Base-by-base conservation (phyloP, 75 land plant species). In the Adiantum capillusveneris region DNA sequence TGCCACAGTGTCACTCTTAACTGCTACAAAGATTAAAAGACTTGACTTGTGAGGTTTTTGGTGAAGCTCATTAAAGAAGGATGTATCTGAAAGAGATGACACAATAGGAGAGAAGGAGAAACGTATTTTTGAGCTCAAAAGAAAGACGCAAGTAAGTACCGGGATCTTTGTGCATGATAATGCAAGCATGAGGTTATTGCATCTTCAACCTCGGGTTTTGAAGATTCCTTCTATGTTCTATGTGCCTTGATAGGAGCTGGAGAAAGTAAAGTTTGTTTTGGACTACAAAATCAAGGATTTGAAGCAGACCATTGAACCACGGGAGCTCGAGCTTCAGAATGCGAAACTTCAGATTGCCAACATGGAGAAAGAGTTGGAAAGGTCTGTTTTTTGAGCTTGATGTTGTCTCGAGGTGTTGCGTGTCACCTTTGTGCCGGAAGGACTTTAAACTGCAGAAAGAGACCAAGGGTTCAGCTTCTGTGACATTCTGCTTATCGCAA, bases 241-340 rank as follows among this genome's bases (percentile, higher is more conserved):
- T 34, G 37, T 34, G n/a, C n/a, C n/a, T n/a, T n/a, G 2, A 46
- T 21, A 73, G 76, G 76, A 73, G 19, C 31, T 73, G 17, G 76
- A 73, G 63, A 73, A 73, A 39, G 72, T 73, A 25, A 73, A 73
- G 31, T 73, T 73, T 67, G 76, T 73, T 6, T 44, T 73, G 25
- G 76, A 73, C 43, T 67, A 43, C 27, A 66, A 73, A 56, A 66
- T 73, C 0, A 67, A 67, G 54, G 76, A 73, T 36, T 39, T 73
- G 20, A 73, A 62, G 31, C 50, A 60, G 44, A 70, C 72, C 43
- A 63, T 73, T 27, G 76, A 62, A 18, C 76, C 76, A 18, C 61
- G 76, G 0, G 76, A 73, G 44, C 12, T 62, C 29, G 76, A 73
- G 42, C 58, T 73, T 31, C 65, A 62, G 56, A 61, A 60, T 53